Conservation (phyloP, 768 basidiomycete genomes). For the Kwoniella dejecticola region DNA sequence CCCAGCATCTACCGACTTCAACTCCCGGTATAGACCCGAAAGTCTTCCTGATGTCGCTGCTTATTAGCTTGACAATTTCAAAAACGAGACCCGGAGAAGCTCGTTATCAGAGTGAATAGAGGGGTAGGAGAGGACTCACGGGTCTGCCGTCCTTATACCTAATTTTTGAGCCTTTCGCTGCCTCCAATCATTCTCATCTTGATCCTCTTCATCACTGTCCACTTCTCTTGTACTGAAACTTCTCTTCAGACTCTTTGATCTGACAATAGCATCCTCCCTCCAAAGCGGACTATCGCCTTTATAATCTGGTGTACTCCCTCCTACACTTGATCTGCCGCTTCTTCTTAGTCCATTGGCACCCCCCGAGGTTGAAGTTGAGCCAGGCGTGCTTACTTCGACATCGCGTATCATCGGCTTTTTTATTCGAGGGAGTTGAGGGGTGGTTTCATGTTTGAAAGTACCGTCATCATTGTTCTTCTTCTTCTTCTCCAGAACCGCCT, state of each 20-base stretch:
- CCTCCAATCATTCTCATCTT: constrained; percentile 46
- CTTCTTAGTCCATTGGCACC: constrained; percentile 17
- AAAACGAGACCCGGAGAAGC: too few relatives aligned
- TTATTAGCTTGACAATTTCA: too few relatives aligned
- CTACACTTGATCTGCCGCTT: constrained; percentile 18
- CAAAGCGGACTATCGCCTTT: not conserved
- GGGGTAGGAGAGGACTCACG: constrained; percentile 34
- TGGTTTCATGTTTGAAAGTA: constrained; percentile 6
- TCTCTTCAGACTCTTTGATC: not conserved
- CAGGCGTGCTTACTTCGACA: not conserved
- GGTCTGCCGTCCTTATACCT: constrained; percentile 50
- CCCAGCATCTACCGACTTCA: constrained; percentile 81
- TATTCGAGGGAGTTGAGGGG: not conserved
- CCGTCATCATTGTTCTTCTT: not conserved
- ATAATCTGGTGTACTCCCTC: constrained; percentile 11
- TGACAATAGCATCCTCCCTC: not conserved
- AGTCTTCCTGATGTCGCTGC: constrained; percentile 59
- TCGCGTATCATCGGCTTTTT: not conserved
- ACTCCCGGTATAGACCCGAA: constrained; percentile 81
- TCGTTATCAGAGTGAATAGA: too few relatives aligned
- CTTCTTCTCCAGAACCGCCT: not conserved
- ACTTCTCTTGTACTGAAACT: not conserved
- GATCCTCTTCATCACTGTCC: constrained; percentile 27
- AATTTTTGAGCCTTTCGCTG: constrained; percentile 38
- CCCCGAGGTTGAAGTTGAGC: not conserved